Evolutionary conservation across 1,139 yeast genomes (phyloP).

Genomic region (Saccharomyces hybrid): DNA sequence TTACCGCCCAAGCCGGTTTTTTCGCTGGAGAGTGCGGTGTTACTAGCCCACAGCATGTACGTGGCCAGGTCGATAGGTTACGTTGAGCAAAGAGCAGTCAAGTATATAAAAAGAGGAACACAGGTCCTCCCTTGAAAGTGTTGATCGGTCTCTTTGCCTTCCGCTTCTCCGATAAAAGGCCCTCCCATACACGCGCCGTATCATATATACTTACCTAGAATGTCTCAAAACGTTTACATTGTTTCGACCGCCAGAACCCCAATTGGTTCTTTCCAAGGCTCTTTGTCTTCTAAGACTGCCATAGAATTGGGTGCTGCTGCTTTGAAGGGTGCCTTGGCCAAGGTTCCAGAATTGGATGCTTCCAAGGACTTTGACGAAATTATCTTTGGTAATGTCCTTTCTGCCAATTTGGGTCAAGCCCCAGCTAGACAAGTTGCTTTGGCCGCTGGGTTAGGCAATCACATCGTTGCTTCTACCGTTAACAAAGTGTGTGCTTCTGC

Average conservation of each 20-base stretch:
- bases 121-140: neutral
- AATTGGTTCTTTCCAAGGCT: conserved; percentile 86
- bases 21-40: conserved; percentile 1
- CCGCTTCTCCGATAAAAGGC: neutral
- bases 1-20: neutral
- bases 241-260: conserved; percentile 93
- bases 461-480: conserved; percentile 77
- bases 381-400: conserved; percentile 84
- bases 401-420: conserved; percentile 93
- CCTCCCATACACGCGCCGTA: neutral
- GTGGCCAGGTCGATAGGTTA: neutral
- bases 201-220: conserved; percentile 5
- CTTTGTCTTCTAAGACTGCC: conserved; percentile 62
- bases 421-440: conserved; percentile 97
- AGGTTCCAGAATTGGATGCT: conserved; percentile 75
- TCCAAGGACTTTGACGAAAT: conserved; percentile 72
- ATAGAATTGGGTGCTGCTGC: conserved; percentile 89
- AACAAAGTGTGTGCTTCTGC: conserved; percentile 98
- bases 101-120: neutral
- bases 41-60: neutral
- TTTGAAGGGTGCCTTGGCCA: conserved; percentile 76
- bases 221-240: conserved; percentile 59
- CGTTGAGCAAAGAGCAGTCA: neutral
- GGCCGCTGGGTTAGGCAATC: conserved; percentile 74
- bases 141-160: neutral